Conservation (phyloP, 306 rosid genomes). For the Corylus avellana region DNA sequence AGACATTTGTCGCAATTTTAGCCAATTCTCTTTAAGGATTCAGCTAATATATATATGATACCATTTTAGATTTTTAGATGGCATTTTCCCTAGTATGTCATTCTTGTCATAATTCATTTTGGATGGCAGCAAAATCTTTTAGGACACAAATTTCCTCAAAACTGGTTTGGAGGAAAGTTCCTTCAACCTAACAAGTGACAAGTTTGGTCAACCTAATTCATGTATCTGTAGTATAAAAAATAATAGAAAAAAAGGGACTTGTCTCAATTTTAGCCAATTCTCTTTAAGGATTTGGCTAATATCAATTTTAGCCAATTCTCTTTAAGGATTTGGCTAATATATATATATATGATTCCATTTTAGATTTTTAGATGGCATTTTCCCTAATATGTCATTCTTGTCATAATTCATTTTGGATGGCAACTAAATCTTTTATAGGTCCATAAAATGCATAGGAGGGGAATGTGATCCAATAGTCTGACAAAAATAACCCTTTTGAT, state of each 20-base stretch:
- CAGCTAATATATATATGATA: not conserved
- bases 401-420: not conserved
- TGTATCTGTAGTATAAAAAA: too few species aligned
- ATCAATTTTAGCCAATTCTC: too few species aligned
- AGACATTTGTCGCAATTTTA: too few species aligned
- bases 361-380: conserved; percentile 3
- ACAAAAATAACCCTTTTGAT: not conserved
- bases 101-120: conserved; percentile 2
- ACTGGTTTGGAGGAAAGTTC: too few species aligned
- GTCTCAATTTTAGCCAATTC: too few species aligned
- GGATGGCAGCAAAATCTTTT: not conserved
- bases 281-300: too few species aligned
- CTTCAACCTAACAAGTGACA: too few species aligned
- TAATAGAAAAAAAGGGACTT: too few species aligned
- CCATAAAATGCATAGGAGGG: not conserved
- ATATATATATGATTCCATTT: not conserved
- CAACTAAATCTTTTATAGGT: not conserved
- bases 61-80: not conserved
- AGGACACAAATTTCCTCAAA: too few species aligned
- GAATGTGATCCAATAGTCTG: not conserved
- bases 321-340: too few species aligned
- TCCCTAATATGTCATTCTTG: conserved; percentile 15
- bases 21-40: too few species aligned
- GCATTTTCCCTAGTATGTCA: conserved; percentile 13
- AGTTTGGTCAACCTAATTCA: too few species aligned